Percentiles rank a stretch among this genome's conserved stretches.
Conservation (phyloP, 352 stramenopile genomes). For the Phytophthora ohioensis region DNA sequence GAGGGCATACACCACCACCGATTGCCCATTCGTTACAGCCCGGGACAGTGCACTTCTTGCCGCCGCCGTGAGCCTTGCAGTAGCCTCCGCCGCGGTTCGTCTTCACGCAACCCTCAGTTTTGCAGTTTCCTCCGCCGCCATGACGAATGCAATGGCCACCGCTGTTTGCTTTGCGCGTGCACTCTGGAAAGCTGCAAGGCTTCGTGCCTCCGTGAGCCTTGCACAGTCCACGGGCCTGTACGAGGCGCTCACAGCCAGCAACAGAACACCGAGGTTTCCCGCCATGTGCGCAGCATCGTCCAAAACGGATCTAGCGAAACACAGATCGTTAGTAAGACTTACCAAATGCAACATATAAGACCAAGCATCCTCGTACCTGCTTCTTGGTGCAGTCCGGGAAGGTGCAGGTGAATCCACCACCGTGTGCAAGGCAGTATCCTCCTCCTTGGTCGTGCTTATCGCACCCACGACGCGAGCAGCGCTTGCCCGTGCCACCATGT, state of each 20-base stretch:
- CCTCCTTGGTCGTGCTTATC: slow-evolving; percentile 86
- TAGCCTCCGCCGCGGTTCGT: slow-evolving; percentile 81
- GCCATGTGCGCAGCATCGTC: slow-evolving; percentile 78
- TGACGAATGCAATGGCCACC: slow-evolving; percentile 87
- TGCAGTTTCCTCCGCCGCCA: slow-evolving; percentile 76
- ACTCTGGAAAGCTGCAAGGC: slow-evolving; percentile 66
- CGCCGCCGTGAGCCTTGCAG: slow-evolving; percentile 83
- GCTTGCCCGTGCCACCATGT: slow-evolving; percentile 74
- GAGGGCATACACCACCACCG: slow-evolving; percentile 68
- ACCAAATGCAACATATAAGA: background rate
- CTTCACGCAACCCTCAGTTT: slow-evolving; percentile 70
- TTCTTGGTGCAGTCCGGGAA: slow-evolving; percentile 83
- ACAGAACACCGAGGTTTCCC: slow-evolving; percentile 75
- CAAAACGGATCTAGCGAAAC: slow-evolving; percentile 62
- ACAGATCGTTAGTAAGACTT: slow-evolving; percentile 11
- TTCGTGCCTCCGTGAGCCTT: slow-evolving; percentile 84
- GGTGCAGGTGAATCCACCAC: slow-evolving; percentile 74
- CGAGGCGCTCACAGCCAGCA: slow-evolving; percentile 73
- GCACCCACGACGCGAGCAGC: slow-evolving; percentile 69
- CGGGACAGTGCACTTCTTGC: slow-evolving; percentile 73
- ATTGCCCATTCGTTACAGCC: slow-evolving; percentile 80
- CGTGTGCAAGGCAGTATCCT: slow-evolving; percentile 77
- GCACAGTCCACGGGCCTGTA: slow-evolving; percentile 72
- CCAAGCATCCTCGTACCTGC: slow-evolving; percentile 48
- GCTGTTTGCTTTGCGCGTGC: slow-evolving; percentile 75